Evolutionary conservation across 202 grass and related monocot species (phyloP).

Genomic region (Setaria viridis): DNA sequence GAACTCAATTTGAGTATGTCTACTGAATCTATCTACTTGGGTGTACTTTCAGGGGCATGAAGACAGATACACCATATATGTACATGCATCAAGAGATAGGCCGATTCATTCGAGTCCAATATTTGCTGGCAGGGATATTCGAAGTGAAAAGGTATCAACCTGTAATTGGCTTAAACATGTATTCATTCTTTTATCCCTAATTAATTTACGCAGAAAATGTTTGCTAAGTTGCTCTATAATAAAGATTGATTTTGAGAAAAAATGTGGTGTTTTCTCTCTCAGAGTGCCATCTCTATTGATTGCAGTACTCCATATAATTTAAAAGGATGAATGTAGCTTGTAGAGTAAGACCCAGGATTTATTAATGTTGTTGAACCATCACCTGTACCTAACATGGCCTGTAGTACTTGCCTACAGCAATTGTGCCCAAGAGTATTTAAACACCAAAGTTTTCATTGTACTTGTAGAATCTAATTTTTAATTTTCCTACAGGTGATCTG

Average conservation of each 20-base stretch:
- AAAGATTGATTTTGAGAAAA: not conserved
- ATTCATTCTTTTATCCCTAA: not conserved
- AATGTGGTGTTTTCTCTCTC: not conserved
- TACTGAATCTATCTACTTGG: conserved; percentile 18
- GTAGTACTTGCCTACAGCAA: not conserved
- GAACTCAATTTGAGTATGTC: conserved; percentile 10
- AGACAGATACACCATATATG: conserved; percentile 91
- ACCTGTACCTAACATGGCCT: conserved; percentile 4
- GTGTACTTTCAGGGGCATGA: conserved; percentile 84
- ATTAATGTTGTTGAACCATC: conserved; percentile 13
- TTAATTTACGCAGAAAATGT: not conserved
- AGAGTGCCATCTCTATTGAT: not conserved
- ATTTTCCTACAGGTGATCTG: conserved; percentile 67
- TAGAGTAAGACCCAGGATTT: conserved; percentile 10
- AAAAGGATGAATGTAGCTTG: conserved; percentile 3
- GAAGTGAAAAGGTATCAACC: conserved; percentile 87
- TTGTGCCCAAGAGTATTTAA: not conserved
- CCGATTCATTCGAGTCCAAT: conserved; percentile 71
- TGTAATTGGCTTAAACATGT: not conserved
- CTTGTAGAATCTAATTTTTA: conserved; percentile 31
- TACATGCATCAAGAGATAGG: conserved; percentile 90
- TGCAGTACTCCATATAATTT: not conserved
- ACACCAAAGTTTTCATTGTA: not conserved
- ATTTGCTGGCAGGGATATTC: conserved; percentile 80
- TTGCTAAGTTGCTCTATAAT: conserved; percentile 14